Evolutionary conservation across 2,329 filamentous ascomycete genomes (phyloP), one percentile per base, ranked within the genome.

Genomic region (Colletotrichum somersetense): DNA sequence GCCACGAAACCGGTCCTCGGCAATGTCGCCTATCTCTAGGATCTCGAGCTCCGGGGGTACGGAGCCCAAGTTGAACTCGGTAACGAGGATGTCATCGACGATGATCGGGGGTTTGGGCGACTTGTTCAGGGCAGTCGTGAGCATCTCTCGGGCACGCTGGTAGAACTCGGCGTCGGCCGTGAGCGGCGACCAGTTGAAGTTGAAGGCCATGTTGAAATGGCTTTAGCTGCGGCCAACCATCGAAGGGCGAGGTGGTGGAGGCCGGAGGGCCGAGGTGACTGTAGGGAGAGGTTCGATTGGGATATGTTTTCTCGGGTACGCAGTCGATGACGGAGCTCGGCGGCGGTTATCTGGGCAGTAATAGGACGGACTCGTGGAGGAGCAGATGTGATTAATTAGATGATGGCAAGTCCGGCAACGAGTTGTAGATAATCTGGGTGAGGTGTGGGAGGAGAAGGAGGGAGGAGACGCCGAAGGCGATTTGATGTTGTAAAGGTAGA

Each of bases 101-200:
- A 99, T 99, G 80, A 98, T 98, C 73, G 96, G 96, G 69, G 96
- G 96, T 80, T 98, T 98, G 50, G 96, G 95, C 66, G 94, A 96
- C 85, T 98, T 98, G 88, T 99, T 99, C 79, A 99, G 88, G 46
- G 96, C 96, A 70, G 93, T 92, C 35, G 96, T 99, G 78, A 99
- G 89, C 82, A 98, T 93, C 81, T 98, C 95, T 82, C 95, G 93
- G 63, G 96, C 96, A 77, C 95, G 92, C 81, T 93, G 90, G 84
- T 96, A 96, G 83, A 96, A 96, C 77, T 91, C 90, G 79, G 94
- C 96, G 85, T 98, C 96, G 80, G 96, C 96, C 85, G 97, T 96
- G 76, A 99, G 89, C 80, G 96, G 96, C 89, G 95, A 97, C 96
- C 96, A 99, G 94, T 98, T 98, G 93, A 99, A 99, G 88, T 98